phyloP scores from a whole-genome alignment of 2,329 filamentous ascomycete genomes.

The Scedosporium aurantiacum region DNA sequence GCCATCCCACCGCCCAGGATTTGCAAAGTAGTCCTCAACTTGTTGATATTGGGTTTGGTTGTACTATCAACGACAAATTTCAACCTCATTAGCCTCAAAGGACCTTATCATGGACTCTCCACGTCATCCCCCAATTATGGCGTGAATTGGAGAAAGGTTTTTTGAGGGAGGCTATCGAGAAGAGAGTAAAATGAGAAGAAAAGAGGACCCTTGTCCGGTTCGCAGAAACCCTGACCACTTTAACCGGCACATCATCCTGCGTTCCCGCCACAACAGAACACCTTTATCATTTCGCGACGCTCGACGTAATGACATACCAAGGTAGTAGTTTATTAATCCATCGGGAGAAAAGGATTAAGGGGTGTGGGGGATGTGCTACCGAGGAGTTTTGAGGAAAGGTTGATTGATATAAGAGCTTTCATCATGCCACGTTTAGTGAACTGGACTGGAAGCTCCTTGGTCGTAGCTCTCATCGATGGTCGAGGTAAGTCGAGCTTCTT shows the following conservation, averaged over 20 bases:
- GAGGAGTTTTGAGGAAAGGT: background rate
- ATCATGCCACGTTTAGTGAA: background rate
- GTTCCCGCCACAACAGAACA: background rate
- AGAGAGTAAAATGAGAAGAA: too few relatives aligned
- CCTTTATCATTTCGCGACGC: background rate
- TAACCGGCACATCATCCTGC: background rate
- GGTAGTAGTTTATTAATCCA: background rate
- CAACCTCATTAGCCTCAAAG: slow-evolving; percentile 2
- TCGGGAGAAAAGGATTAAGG: background rate
- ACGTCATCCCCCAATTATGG: background rate
- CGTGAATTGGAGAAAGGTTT: background rate
- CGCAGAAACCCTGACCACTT: background rate
- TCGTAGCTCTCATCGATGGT: background rate
- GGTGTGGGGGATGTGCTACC: background rate
- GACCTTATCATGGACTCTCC: background rate
- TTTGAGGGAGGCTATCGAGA: background rate
- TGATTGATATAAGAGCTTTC: background rate
- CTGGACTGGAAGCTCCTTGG: background rate
- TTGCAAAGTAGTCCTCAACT: background rate
- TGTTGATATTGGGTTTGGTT: background rate
- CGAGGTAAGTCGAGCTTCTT: background rate
- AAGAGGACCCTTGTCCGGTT: background rate
- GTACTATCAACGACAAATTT: too few relatives aligned
- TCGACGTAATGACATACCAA: background rate
- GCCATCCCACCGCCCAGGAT: background rate